Evolutionary conservation across 2,329 filamentous ascomycete species (phyloP).

Genomic region (Penicillium sp.): DNA sequence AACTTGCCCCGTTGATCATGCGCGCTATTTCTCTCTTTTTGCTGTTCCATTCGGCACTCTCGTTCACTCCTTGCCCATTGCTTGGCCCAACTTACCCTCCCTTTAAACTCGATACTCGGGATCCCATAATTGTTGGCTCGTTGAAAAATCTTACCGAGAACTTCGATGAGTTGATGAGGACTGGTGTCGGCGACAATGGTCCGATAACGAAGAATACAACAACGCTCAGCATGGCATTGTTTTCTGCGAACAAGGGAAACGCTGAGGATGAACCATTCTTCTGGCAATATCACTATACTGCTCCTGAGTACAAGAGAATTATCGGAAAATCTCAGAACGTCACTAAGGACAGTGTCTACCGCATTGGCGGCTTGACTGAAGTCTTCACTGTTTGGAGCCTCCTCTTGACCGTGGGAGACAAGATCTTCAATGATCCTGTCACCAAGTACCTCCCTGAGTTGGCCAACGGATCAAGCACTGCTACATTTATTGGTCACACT

Average conservation of each 20-base stretch:
- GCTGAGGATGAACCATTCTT: conserved; percentile 17
- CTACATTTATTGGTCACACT: conserved; percentile 1
- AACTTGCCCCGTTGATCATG: not conserved
- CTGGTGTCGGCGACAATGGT: conserved; percentile 13
- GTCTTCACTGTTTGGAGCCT: conserved; percentile 40
- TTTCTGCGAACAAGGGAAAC: conserved; percentile 18
- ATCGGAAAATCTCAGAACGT: conserved; percentile 9
- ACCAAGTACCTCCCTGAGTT: conserved; percentile 43
- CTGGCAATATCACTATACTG: conserved; percentile 23
- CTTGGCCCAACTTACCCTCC: conserved; percentile 20
- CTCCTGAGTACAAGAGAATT: conserved; percentile 5
- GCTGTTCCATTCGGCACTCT: conserved; percentile 5
- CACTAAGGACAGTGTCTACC: conserved; percentile 24
- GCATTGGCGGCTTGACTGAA: conserved; percentile 39
- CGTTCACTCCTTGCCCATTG: conserved; percentile 24
- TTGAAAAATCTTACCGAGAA: conserved; percentile 7
- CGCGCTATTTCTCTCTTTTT: not conserved
- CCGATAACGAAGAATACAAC: conserved; percentile 15
- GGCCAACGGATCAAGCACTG: not conserved
- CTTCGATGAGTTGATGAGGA: conserved; percentile 5
- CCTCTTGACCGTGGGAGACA: conserved; percentile 35
- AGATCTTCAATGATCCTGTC: conserved; percentile 40
- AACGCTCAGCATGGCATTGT: conserved; percentile 24
- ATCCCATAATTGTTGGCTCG: conserved; percentile 2
- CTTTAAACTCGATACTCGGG: conserved; percentile 12